phyloP scores from a whole-genome alignment of 164 flowering plant genomes.

The Kingdonia uniflora region DNA sequence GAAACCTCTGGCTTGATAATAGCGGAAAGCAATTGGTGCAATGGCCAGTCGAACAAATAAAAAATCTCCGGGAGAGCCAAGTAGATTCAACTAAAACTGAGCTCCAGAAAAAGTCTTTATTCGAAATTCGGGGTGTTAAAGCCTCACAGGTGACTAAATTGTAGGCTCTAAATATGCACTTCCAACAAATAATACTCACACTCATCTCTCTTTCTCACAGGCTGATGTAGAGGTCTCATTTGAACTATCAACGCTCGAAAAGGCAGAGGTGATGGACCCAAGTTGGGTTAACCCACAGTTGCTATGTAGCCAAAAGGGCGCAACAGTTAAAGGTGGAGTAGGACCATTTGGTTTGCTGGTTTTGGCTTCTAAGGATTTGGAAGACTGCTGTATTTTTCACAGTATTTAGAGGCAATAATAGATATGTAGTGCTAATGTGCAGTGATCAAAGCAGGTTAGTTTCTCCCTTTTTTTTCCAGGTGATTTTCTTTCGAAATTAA shows the following conservation, averaged over 20 bases:
- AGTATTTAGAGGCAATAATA: slow-evolving; percentile 31
- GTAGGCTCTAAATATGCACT: too few relatives aligned
- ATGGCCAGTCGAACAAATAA: slow-evolving; percentile 49
- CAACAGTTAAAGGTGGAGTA: slow-evolving; percentile 25
- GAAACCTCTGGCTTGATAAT: slow-evolving; percentile 35
- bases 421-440: slow-evolving; percentile 49
- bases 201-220: too few relatives aligned
- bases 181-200: too few relatives aligned
- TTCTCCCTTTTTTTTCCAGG: neutral
- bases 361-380: slow-evolving; percentile 35
- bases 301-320: slow-evolving; percentile 31
- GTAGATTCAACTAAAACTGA: slow-evolving; percentile 1
- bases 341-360: slow-evolving; percentile 30
- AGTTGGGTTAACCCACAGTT: slow-evolving; percentile 36
- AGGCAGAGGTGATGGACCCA: slow-evolving; percentile 33
- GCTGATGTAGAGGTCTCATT: slow-evolving; percentile 48
- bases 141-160: slow-evolving; percentile 26
- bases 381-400: slow-evolving; percentile 45
- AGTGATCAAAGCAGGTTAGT: slow-evolving; percentile 58
- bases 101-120: slow-evolving; percentile 16
- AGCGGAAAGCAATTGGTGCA: slow-evolving; percentile 39
- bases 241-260: slow-evolving; percentile 16
- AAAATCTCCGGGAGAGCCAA: slow-evolving; percentile 18
- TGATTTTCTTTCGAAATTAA: too few relatives aligned
- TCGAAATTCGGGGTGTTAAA: slow-evolving; percentile 25